Base-by-base conservation (phyloP, 2,329 filamentous ascomycete genomes). In the Botrytis sinoallii region DNA sequence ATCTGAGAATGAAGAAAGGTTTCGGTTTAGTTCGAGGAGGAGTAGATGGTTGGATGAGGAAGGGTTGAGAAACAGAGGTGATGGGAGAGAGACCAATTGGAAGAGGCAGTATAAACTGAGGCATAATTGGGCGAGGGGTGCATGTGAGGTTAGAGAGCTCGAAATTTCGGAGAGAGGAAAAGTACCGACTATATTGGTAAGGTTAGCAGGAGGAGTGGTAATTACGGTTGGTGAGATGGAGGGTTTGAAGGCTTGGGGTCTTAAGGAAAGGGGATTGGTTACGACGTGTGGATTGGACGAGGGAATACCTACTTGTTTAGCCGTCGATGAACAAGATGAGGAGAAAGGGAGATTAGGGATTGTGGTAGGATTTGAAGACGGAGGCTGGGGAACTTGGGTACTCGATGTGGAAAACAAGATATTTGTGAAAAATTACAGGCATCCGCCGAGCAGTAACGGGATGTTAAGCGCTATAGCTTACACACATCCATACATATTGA, bases 81-180 rank as follows among this genome's bases (percentile, higher is more conserved):
- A 80, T 74, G 79, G 77, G 1, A 76, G 77, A 70, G 76, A 83
- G 32, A 90, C 88, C 65, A 89, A 96, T 80, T 98, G 95, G 95
- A 97, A 97, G 84, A 88, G 89, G 75, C 92, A 96, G 79, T 98
- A 97, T 83, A 93, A 92, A 79, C 85, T 98, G 68, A 88, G 93
- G 64, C 92, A 97, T 81, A 98, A 98, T 83, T 98, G 96, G 96
- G 89, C 92, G 1, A 89, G 87, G 75, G 96, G 95, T 0, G 90
- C 89, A 77, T 97, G 94, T 79, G 91, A 89, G 55, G 89, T 97
- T 20, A 90, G 92, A 52, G 93, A 97, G 82, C 88, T 98, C 55
- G 75, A 74, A n/a, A 75, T 81, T 25, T 75, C 74, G 44, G 86
- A 90, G 70, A 63, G 69, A 20, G 75, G 76, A 5, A 67, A 44